Base-by-base conservation (phyloP, 139 green algal genomes). In the Tetradesmus lagerheimii region DNA sequence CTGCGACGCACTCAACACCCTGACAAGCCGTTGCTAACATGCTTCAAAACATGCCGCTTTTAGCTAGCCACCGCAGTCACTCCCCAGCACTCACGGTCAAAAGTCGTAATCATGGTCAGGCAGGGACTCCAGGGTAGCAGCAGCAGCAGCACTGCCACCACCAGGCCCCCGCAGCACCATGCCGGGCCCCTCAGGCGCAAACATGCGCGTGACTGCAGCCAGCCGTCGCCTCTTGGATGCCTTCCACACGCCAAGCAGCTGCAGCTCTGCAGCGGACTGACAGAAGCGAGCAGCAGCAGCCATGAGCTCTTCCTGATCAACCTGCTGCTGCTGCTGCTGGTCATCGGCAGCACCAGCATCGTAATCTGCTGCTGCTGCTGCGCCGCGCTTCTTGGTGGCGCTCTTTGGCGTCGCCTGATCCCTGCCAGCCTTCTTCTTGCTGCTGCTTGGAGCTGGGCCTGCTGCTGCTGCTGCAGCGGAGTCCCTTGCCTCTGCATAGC, bases 191-290 rank as follows among this genome's bases (percentile, higher is more conserved):
- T 89, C 84, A 25, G 87, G 87, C 29, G 53, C 77, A 71, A 92
- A 92, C 64, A 85, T 50, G 11, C 74, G 41, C 62, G 84, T 78
- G 50, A 92, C 83, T 20, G 77, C 83, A 15, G 87, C 47, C 2
- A 89, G 18, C 11, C 79, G 43, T 4, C 83, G 74, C 71, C 50
- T 50, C 79, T 92, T 92, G 43, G 35, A 53, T 25, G 47, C 57
- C 66, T 88, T 83, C 85, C 87, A 86, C 1, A 92, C 62, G 25
- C 90, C 90, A 64, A 92, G 27, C 18, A 89, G 41, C 85, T 92
- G 76, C 64, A 92, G 85, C 78, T 92, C 90, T 9, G 90, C 90
- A 47, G 79, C 90, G 34, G 90, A 79, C 78, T 89, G 90, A 66
- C 85, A 84, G 85, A 92, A 92, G 43, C 85, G 80, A 11, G 90